Percentiles rank a stretch among this genome's conserved stretches.
Conservation (phyloP, 164 flowering plant genomes). For the Berberis vulgaris region DNA sequence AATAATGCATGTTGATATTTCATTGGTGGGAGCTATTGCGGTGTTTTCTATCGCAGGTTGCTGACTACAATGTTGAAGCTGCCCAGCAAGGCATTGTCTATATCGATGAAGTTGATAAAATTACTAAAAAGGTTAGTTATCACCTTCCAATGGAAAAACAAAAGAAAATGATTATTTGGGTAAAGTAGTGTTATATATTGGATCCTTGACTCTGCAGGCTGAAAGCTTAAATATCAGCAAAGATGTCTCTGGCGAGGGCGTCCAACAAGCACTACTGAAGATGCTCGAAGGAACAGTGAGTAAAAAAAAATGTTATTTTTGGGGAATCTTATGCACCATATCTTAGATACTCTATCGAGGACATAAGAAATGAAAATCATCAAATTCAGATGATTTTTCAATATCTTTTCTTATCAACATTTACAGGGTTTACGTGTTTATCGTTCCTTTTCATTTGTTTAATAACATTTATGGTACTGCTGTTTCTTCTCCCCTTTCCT, state of each 20-base stretch:
- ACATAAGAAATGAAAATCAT: no score
- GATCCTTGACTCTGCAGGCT: constrained; percentile 40
- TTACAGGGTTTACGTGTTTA: no score
- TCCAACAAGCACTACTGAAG: constrained; percentile 89
- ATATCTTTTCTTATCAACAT: no score
- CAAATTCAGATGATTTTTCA: no score
- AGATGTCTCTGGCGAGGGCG: constrained; percentile 98
- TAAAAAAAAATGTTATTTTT: constrained; percentile 4
- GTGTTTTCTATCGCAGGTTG: constrained; percentile 37
- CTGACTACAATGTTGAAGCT: constrained; percentile 87
- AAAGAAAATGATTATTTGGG: not conserved
- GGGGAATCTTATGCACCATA: not conserved
- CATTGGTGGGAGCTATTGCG: not conserved
- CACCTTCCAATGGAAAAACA: not conserved
- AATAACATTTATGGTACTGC: no score
- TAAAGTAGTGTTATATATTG: no score
- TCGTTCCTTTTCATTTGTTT: no score
- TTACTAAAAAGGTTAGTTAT: constrained; percentile 69
- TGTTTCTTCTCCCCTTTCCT: no score
- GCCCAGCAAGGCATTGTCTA: constrained; percentile 98
- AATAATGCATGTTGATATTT: not conserved
- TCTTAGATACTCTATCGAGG: no score
- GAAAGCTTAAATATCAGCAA: constrained; percentile 85
- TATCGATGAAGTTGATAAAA: constrained; percentile 98
- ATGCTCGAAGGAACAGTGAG: constrained; percentile 99